Base-by-base conservation (phyloP, 495 filamentous ascomycete species). In the Aspergillus egyptiacus region DNA sequence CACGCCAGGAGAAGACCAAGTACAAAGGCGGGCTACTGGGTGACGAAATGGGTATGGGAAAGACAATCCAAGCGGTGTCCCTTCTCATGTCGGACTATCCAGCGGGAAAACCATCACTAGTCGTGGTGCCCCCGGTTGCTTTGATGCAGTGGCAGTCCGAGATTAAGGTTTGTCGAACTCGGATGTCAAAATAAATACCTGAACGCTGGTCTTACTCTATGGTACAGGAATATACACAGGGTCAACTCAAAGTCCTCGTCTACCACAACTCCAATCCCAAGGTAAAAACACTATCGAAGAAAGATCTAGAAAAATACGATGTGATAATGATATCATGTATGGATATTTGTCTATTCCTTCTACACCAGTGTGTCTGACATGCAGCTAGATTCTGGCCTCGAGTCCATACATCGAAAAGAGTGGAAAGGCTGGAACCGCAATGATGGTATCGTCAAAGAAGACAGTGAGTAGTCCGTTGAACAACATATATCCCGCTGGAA, bases 31-130 rank as follows among this genome's bases (percentile, higher is more conserved):
- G 93, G 8, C 72, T 98, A 22, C 73, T 98, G 5, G 93, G 91
- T 36, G 93, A 97, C 58, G 89, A 95, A 62, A 96, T 96, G 90
- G 90, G 90, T 15, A 93, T 97, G 78, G 93, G 93, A 23, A 98
- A 98, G 73, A 98, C 93, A 0, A 96, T 98, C 31, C 93, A 98
- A 62, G 90, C 93, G 2, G 90, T 98, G 6, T 94, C 91, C 7
- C 75, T 97, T 11, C 87, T 98, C 62, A 98, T 97, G 91, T 95
- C 90, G 6, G 91, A 98, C 61, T 95, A 85, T 55, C 90, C 91
- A 14, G 86, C 84, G 25, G 80, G 82, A 42, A 64, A 81, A 25
- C 89, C 93, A 5, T 87, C 91, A 3, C 70, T 98, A 6, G 93
- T 98, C 6, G 76, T 96, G 33, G 88, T 95, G 1, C 93, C 93